Conservation (phyloP, 305 asterid species). For the Withania somnifera region DNA sequence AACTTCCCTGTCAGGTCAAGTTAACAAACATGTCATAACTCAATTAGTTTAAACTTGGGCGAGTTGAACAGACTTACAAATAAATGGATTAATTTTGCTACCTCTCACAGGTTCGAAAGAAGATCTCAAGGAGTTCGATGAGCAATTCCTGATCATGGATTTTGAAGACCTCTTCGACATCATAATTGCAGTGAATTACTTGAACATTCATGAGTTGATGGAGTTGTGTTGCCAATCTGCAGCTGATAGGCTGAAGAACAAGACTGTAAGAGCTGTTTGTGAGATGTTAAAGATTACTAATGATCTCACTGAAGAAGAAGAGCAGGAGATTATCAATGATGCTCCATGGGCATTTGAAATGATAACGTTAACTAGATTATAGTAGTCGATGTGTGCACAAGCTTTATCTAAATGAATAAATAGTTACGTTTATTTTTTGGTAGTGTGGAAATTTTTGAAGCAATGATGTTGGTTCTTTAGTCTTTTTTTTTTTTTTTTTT, state of each 20-base stretch:
- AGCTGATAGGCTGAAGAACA: conserved; percentile 2
- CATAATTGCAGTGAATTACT: conserved; percentile 5
- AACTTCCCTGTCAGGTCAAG: not conserved
- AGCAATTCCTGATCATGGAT: not conserved
- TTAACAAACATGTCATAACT: not conserved
- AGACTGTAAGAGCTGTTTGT: not conserved
- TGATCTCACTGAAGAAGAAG: conserved; percentile 7
- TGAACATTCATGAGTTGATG: not conserved
- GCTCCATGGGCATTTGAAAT: conserved; percentile 8
- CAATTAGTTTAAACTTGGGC: not conserved
- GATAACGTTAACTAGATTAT: not conserved
- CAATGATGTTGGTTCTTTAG: too few relatives aligned
- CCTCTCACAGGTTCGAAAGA: not conserved
- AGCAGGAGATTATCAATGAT: not conserved
- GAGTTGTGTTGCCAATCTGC: not conserved
- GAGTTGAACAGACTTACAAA: not conserved
- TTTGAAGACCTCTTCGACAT: not conserved
- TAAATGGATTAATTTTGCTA: not conserved
- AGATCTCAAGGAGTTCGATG: not conserved
- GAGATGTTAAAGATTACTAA: conserved; percentile 1
- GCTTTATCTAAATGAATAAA: too few relatives aligned
- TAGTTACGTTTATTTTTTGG: too few relatives aligned
- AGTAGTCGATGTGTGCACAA: not conserved
- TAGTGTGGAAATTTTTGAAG: not conserved
- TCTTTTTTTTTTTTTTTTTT: too few relatives aligned